Base-by-base conservation (phyloP, 2,329 filamentous ascomycete species). In the Paecilomyces dactylethromorphus region DNA sequence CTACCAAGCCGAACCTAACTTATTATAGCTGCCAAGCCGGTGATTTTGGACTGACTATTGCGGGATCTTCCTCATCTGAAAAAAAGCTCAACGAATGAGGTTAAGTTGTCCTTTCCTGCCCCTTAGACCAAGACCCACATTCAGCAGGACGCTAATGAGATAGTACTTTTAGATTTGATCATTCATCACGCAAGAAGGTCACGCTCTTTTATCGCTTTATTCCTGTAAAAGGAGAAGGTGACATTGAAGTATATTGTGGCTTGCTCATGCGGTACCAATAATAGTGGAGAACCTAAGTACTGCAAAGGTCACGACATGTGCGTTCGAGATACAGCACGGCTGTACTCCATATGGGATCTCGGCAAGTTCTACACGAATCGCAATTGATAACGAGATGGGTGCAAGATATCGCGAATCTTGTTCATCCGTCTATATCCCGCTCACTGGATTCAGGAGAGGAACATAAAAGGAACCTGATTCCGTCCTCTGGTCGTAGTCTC, bases 191-290 rank as follows among this genome's bases (percentile, higher is more conserved):
- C n/a, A 4, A 39, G 12, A 39, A 15, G 13, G 35, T n/a, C 13
- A 18, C n/a, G 13, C 11, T 11, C 31, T 32, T 32, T 15, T 39
- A 39, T 39, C 52, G 87, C 81, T 68, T 84, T 13, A 39, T 39
- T 39, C 13, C 12, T 15, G 4, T 39, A 39, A n/a, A 39, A n/a
- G 35, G 35, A 39, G 35, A 39, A 39, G 35, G 35, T 39, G 35
- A 39, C 35, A 39, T 39, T 39, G 11, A n/a, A 39, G 35, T 39
- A 39, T 39, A 39, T 15, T 39, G 35, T 39, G 12, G 12, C 35
- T 39, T 39, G 35, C 35, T 39, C 35, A 15, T 39, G 35, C 35
- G 35, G 35, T 39, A 15, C 35, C 35, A 39, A 39, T n/a, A 39
- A 12, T 39, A 39, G 35, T 15, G 35, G 13, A 39, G 35, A 39